Evolutionary conservation across 176 grass and related monocot genomes (phyloP), one percentile per base, ranked within the genome.

Genomic region (Phyllostachys edulis): DNA sequence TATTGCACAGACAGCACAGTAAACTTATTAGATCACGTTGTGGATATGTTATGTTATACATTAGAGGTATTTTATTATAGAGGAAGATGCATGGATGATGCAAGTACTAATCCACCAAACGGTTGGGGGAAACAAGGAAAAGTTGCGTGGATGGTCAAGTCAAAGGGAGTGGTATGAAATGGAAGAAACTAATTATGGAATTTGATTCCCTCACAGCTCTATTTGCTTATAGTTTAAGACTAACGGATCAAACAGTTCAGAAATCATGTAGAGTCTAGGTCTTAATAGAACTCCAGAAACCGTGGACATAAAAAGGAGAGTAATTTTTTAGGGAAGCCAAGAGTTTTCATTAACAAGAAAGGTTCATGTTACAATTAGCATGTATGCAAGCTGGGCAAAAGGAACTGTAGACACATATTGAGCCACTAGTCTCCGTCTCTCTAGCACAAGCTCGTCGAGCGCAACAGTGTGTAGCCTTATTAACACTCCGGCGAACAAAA

Each of bases 1-100:
- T 69, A 29, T 60, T 68, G 47, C 4, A 49, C 47, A 15, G 47
- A 4, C 47, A 16, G 40, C 63, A 26, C 46, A 39, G 21, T 16
- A 57, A 62, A 39, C 38, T 27, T 21, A 37, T 73, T 78, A 38
- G 46, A 24, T 40, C 75, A 71, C 83, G 66, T 54, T 77, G 50
- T 71, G 78, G 46, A 62, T 59, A 16, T 81, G 71, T 17, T 54
- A 29, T 66, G 18, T 3, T 54, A 44, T 42, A 21, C 1, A 9
- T 47, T 47, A 15, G 46, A 49, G 46, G 15, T 16, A 50, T 50
- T 50, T 50, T 4, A 50, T 16, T 16, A 50, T 16, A 50, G 21
- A 86, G 79, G 79, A 86, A 90, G 88, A 39, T 83, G 47, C 84
- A 42, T 6, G 67, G 79, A 78, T 46, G 72, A 27, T 86, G 75